These are phyloP conservation scores for Tetraselmis striata DNA, from an alignment of 139 green algal species.

Conservation along the genomic window DNA sequence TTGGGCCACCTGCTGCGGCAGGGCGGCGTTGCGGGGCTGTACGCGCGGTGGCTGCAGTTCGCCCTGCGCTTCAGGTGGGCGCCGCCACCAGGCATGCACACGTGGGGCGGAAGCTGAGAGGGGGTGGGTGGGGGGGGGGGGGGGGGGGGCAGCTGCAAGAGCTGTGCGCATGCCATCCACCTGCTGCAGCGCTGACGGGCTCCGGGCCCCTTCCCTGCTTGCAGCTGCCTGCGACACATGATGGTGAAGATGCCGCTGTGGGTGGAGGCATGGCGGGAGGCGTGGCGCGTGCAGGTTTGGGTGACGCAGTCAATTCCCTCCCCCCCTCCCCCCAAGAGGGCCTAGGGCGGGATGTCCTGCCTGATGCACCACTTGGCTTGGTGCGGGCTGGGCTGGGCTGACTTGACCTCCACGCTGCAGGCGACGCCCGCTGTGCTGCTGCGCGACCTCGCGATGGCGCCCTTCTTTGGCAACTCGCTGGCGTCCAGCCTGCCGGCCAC, in stretches of 20 bases:
- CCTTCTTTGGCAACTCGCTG: constrained; percentile 46
- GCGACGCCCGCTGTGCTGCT: not conserved
- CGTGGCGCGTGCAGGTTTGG: constrained; percentile 9
- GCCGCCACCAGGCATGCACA: too few relatives aligned
- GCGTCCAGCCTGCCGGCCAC: constrained; percentile 17
- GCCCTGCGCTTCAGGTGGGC: not conserved
- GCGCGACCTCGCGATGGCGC: constrained; percentile 28
- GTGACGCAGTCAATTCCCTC: too few relatives aligned
- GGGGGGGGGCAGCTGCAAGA: too few relatives aligned
- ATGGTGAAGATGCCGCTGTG: constrained; percentile 25
- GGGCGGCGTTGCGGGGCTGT: not conserved
- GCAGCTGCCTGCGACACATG: constrained; percentile 11
- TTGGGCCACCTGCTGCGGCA: constrained; percentile 20
- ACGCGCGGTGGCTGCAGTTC: not conserved
- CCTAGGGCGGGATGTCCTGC: constrained; percentile 9
- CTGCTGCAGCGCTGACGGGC: too few relatives aligned
- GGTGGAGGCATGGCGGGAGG: constrained; percentile 34
- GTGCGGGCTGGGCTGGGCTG: too few relatives aligned
- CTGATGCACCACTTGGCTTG: too few relatives aligned
- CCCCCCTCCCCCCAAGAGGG: too few relatives aligned
- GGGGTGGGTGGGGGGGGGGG: too few relatives aligned
- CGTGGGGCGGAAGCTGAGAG: too few relatives aligned
- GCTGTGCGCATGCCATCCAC: too few relatives aligned
- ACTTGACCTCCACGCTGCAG: too few relatives aligned
- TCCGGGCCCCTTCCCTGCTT: too few relatives aligned